These are phyloP conservation scores for Physocladia obscura DNA, from an alignment of 192 early-diverging fungal genomes.

Conservation along the genomic window DNA sequence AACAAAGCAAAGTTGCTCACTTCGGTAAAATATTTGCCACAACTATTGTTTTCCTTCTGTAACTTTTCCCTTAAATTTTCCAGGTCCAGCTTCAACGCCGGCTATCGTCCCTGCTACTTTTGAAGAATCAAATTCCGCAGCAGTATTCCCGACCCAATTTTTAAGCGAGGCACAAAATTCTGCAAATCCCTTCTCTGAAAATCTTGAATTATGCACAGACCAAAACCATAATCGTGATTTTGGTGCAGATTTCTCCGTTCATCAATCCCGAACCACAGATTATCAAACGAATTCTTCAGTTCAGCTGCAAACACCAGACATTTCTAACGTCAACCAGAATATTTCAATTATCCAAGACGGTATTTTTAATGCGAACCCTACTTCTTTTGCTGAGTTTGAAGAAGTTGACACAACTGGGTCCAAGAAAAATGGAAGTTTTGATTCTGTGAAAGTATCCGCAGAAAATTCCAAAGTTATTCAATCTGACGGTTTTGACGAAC, in stretches of 20 bases:
- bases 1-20: neutral
- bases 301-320: neutral
- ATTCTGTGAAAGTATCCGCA: no score
- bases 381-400: constrained; percentile 7
- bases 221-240: neutral
- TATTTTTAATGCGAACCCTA: no score
- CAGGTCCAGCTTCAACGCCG: neutral
- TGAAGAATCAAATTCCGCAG: neutral
- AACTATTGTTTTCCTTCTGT: neutral
- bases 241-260: neutral
- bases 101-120: neutral
- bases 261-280: neutral
- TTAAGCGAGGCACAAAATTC: no score
- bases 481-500: neutral
- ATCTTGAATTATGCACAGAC: neutral
- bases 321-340: neutral
- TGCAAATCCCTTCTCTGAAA: neutral
- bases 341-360: no score
- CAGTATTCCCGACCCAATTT: neutral
- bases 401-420: constrained; percentile 4
- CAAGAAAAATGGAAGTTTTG: no score
- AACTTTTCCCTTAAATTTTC: no score
- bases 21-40: neutral
- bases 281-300: neutral
- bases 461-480: neutral